Base-by-base conservation (phyloP, 225 moss, liverwort and hornwort species). In the Pleurozium schreberi region DNA sequence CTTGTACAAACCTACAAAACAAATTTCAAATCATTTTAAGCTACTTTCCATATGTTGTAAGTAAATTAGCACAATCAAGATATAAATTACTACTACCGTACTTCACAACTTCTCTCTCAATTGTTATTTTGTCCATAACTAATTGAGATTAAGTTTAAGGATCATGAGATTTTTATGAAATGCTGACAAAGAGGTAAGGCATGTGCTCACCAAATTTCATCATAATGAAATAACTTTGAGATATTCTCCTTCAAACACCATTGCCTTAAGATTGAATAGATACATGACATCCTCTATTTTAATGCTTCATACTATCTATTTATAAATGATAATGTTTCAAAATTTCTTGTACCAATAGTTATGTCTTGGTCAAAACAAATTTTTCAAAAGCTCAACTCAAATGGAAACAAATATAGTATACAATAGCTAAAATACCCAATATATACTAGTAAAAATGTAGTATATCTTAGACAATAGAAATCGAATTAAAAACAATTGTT, bases 41-140 rank as follows among this genome's bases (percentile, higher is more conserved):
- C 8, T 40, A 13, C 0, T 25, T 13, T 40, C 0, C 3, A 25
- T 69, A 69, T 69, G 22, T 8, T 23, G 3, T 69, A 70, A 42
- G 1, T 25, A 70, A 26, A 42, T 40, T n/a, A 40, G 4, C 0
- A 0, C 42, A 70, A 8, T 2, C 42, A 1, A 42, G 40, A 26
- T 70, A 8, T 42, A 42, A 42, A 14, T 70, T 14, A 42, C 0
- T 70, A 1, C 3, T 42, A 13, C 14, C 49, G 11, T 26, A 42
- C 70, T 70, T 70, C 3, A 42, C 25, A 69, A 69, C 25, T 42
- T 42, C 12, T 70, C 5, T 70, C 5, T 11, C 0, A 26, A 3
- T 42, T 15, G 15, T 15, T 15, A 26, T 22, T 42, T n/a, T 68
- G 22, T 12, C 7, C 2, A 40, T 40, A 68, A 68, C 13, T n/a